A percentile compares a stretch with the other conserved stretches of the same genome.
phyloP scores from a whole-genome alignment of 257 asterid species.

The Solanum piurae region DNA sequence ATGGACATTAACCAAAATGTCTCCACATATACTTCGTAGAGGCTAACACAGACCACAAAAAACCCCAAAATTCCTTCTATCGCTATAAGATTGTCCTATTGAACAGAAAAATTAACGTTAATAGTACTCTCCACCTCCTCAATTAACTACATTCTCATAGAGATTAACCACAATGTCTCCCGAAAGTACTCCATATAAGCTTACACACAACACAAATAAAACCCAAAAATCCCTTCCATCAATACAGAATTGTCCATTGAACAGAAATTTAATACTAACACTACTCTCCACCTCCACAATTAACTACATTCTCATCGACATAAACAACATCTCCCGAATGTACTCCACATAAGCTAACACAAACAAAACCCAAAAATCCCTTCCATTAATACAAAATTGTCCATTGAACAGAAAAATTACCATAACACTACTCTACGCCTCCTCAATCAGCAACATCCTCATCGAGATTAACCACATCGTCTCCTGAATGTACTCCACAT shows the following conservation, averaged over 20 bases:
- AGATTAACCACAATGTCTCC: background rate
- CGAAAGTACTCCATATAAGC: background rate
- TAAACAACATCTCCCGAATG: background rate
- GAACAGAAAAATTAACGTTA: background rate
- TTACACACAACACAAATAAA: background rate
- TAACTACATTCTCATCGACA: background rate
- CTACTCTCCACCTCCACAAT: background rate
- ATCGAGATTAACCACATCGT: background rate
- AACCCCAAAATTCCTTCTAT: background rate
- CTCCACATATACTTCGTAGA: background rate
- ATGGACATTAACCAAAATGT: background rate
- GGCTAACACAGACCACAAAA: background rate
- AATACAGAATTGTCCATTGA: background rate
- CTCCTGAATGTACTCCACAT: background rate
- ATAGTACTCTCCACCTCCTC: background rate
- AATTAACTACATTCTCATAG: background rate
- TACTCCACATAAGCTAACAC: background rate
- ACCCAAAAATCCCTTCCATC: background rate
- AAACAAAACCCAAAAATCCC: background rate
- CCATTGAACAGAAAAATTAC: background rate
- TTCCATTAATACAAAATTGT: background rate
- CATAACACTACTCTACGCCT: background rate
- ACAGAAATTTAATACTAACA: background rate
- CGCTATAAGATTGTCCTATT: background rate
- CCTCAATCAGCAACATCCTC: background rate